phyloP scores from a whole-genome alignment of 345 rosid genomes.

The Salix suchowensis region DNA sequence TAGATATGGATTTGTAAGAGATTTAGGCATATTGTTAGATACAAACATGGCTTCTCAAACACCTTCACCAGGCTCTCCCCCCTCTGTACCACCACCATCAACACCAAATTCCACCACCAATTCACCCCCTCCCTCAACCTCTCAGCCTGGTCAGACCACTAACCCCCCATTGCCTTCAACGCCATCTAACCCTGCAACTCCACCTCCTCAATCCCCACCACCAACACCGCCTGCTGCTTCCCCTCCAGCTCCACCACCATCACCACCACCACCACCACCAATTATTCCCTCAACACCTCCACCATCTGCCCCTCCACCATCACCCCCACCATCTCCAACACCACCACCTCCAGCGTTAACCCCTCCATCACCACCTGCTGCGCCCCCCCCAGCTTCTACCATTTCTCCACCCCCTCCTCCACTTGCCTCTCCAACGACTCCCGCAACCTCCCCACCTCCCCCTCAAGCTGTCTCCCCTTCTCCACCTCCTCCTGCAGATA shows the following conservation, averaged over 20 bases:
- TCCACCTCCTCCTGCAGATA: conserved; percentile 26
- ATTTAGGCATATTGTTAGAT: conserved; percentile 4
- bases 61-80: conserved; percentile 40
- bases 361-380: conserved; percentile 33
- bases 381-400: conserved; percentile 22
- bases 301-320: conserved; percentile 39
- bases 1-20: conserved; percentile 24
- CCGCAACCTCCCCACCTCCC: conserved; percentile 51
- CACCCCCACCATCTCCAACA: conserved; percentile 38
- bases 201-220: conserved; percentile 42
- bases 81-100: conserved; percentile 34
- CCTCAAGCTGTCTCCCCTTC: conserved; percentile 40
- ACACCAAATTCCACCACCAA: neutral
- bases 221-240: conserved; percentile 40
- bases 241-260: conserved; percentile 19
- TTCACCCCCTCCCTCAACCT: conserved; percentile 18
- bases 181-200: conserved; percentile 29
- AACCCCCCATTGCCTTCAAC: conserved; percentile 37
- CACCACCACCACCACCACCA: conserved; percentile 16
- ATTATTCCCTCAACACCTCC: conserved; percentile 32
- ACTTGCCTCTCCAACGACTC: conserved; percentile 38
- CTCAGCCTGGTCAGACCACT: conserved; percentile 35
- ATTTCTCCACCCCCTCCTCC: conserved; percentile 46
- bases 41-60: conserved; percentile 45
- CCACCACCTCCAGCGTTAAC: conserved; percentile 39